Conservation (phyloP, 805 yeast genomes). For the Pichia scutulata region DNA sequence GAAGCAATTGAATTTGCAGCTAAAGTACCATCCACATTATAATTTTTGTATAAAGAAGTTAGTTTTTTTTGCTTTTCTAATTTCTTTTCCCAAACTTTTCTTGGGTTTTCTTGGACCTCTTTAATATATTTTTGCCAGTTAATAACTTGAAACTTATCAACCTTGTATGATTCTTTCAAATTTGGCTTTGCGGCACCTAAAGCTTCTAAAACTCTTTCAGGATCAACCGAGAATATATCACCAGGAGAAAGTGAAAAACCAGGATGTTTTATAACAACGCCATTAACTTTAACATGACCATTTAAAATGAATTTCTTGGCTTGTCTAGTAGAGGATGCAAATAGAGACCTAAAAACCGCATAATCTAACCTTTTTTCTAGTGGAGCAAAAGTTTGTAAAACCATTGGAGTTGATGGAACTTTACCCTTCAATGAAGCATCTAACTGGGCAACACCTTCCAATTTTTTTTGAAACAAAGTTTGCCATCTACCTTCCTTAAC, state of each 20-base stretch:
- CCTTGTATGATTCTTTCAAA: slow-evolving; percentile 53
- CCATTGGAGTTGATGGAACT: slow-evolving; percentile 61
- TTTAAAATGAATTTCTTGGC: slow-evolving; percentile 81
- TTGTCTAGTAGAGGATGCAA: slow-evolving; percentile 89
- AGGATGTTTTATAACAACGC: slow-evolving; percentile 69
- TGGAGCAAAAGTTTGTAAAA: slow-evolving; percentile 81
- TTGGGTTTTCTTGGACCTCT: slow-evolving; percentile 49
- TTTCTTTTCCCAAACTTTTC: slow-evolving; percentile 45
- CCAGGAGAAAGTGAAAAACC: slow-evolving; percentile 74
- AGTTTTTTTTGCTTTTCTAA: slow-evolving; percentile 36
- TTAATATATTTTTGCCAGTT: slow-evolving; percentile 71
- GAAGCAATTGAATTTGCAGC: slow-evolving; percentile 14
- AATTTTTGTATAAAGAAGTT: slow-evolving; percentile 24
- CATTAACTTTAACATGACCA: slow-evolving; percentile 83
- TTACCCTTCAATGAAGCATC: slow-evolving; percentile 70
- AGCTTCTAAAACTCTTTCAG: slow-evolving; percentile 78
- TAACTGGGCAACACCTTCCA: slow-evolving; percentile 82
- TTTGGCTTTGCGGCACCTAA: slow-evolving; percentile 82
- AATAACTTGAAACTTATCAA: slow-evolving; percentile 64
- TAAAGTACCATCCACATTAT: slow-evolving; percentile 17
- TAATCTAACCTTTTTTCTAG: slow-evolving; percentile 84
- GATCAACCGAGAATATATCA: slow-evolving; percentile 78
- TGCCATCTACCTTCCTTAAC: slow-evolving; percentile 80
- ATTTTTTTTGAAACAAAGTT: slow-evolving; percentile 55
- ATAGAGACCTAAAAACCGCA: slow-evolving; percentile 86